Base-by-base conservation (phyloP, 352 stramenopile genomes). In the Globisporangium heterothallicum region DNA sequence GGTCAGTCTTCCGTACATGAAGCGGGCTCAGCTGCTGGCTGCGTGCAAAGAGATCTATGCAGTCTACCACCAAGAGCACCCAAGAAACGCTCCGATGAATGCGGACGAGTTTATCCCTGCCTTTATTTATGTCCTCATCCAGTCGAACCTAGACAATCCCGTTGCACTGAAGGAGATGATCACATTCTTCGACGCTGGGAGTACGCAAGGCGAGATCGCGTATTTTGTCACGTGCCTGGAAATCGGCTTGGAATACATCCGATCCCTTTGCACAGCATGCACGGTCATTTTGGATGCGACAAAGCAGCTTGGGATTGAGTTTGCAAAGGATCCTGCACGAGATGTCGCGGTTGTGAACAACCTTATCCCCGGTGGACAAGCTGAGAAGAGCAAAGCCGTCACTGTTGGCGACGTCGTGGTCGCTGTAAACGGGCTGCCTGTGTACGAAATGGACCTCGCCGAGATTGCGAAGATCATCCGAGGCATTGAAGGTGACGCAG, bases 191-290 rank as follows among this genome's bases (percentile, higher is more conserved):
- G 78, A 90, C 42, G 64, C 67, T 1, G 78, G 81, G 26, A 63
- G 71, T 24, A 81, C 71, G 10, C 72, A 84, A 19, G 84, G 84
- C 49, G 84, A 94, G 57, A 82, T 82, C 25, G 79, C 81, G 51
- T 94, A 94, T 59, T 94, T 92, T 55, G 81, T 92, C 22, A 92
- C 81, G 34, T 94, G 84, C 54, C 56, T 94, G 13, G 84, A 94
- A 66, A 94, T 94, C 51, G 84, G 81, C 29, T 63, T 94, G 44
- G 84, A 94, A 64, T 94, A 94, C 70, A 88, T 94, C 12, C 77
- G 83, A 16, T 91, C 80, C 22, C 78, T 94, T 7, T 49, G 92
- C 25, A 89, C 78, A 1, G 81, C 83, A n/a, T 90, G 79, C 47
- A 91, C 83, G 0, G 78, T 91, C 9, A 76, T 88, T 51, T 57